Conservation (phyloP, 2,329 filamentous ascomycete species). For the Lachnellula hyalina region DNA sequence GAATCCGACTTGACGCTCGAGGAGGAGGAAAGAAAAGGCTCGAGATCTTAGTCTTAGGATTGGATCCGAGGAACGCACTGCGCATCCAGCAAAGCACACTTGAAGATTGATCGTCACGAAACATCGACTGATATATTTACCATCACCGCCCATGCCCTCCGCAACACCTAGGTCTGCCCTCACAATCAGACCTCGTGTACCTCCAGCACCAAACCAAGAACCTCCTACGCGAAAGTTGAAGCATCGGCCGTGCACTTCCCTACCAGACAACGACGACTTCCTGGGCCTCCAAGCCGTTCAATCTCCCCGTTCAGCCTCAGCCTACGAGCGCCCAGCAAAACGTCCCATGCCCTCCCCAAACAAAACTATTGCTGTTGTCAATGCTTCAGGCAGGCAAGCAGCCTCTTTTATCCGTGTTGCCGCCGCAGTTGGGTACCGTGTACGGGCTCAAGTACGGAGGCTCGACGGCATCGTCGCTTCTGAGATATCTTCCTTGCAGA, state of each 20-base stretch:
- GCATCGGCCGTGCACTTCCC: constrained; percentile 26
- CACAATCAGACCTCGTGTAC: constrained; percentile 24
- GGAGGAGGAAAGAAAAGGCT: too few species aligned
- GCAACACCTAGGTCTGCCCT: constrained; percentile 25
- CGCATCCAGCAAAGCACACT: too few species aligned
- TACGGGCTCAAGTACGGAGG: constrained; percentile 86
- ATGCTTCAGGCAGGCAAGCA: constrained; percentile 91
- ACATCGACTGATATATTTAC: neutral
- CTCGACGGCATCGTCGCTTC: constrained; percentile 81
- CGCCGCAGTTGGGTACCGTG: constrained; percentile 86
- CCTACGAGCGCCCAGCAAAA: constrained; percentile 25
- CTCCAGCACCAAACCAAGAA: constrained; percentile 8
- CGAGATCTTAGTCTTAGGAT: too few species aligned
- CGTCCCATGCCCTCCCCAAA: constrained; percentile 30
- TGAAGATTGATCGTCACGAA: too few species aligned
- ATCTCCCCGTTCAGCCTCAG: constrained; percentile 6
- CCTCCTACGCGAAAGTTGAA: constrained; percentile 22
- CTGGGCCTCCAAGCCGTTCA: constrained; percentile 14
- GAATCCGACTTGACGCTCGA: too few species aligned
- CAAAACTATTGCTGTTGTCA: constrained; percentile 81
- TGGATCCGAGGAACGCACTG: too few species aligned
- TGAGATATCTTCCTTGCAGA: constrained; percentile 76
- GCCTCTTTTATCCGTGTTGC: constrained; percentile 93
- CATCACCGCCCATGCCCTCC: constrained; percentile 24
- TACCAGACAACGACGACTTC: constrained; percentile 15